Evolutionary conservation across 1,284 basidiomycete species (phyloP).

Genomic region (Cystobasidiaceae sp.): DNA sequence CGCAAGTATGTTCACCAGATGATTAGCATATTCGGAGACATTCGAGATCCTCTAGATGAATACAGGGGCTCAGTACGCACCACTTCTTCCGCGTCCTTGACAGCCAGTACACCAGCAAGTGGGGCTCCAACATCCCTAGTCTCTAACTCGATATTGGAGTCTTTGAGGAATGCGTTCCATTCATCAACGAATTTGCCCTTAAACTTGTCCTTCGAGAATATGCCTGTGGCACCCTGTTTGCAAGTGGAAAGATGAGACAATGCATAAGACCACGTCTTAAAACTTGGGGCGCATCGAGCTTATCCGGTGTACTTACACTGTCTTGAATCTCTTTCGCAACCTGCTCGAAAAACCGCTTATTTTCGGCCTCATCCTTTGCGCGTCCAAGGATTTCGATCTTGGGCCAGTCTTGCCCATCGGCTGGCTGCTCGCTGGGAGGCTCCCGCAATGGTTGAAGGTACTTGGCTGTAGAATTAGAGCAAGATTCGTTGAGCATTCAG

Average conservation of each 20-base stretch:
- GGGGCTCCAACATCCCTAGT: constrained; percentile 70
- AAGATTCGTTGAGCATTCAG: too few species aligned
- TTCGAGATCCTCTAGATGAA: not conserved
- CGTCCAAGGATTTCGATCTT: constrained; percentile 46
- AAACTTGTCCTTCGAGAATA: constrained; percentile 68
- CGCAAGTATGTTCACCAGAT: too few species aligned
- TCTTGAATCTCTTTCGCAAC: constrained; percentile 38
- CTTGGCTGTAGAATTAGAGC: constrained; percentile 36
- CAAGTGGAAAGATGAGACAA: not conserved
- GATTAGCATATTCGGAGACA: too few species aligned
- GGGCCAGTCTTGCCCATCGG: constrained; percentile 25
- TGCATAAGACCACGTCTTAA: not conserved
- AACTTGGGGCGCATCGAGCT: not conserved
- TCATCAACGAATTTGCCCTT: constrained; percentile 73
- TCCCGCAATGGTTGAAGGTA: constrained; percentile 37
- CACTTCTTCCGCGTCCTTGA: constrained; percentile 86
- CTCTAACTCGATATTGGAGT: constrained; percentile 55
- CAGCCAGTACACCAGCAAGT: constrained; percentile 71
- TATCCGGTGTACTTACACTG: constrained; percentile 21
- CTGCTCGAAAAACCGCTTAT: constrained; percentile 46
- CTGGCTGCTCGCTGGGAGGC: constrained; percentile 8
- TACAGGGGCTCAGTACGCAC: constrained; percentile 52
- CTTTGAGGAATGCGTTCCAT: constrained; percentile 57
- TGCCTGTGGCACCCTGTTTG: constrained; percentile 53
- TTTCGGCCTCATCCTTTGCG: constrained; percentile 47